Base-by-base conservation (phyloP, 1,284 basidiomycete genomes). In the Trichosporon sp. region DNA sequence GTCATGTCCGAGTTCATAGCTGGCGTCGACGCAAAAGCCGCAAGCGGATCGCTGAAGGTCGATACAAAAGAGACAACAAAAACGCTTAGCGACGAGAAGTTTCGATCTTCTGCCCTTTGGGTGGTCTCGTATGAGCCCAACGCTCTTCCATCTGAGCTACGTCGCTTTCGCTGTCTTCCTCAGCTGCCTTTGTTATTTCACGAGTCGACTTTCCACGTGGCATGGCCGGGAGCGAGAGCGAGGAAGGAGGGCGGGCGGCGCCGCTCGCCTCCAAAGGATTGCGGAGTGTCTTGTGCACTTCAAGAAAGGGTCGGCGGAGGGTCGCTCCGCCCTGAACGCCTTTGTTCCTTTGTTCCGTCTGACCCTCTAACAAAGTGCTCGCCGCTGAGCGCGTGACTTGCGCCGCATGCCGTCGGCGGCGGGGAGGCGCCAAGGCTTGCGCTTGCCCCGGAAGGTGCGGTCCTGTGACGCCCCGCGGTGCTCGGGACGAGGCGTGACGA, bases 71-170 rank as follows among this genome's bases (percentile, higher is more conserved):
- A 40, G 38, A 40, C 2, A n/a, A 32, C 59, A 63, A 63, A 63
- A 63, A 63, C 59, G 21, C 59, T 11, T 63, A 63, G 59, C 59
- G 59, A 63, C 59, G 59, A 63, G 59, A 63, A 63, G 59, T 63
- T 63, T 63, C 59, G 59, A 63, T 63, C 59, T 63, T 63, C 59
- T 63, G 59, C 59, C 59, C 59, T 63, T 63, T 63, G 59, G 59
- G 59, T 63, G 59, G 59, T n/a, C 59, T 63, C 59, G 16, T 63
- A 63, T 63, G 59, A 63, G 59, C 59, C 59, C 59, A 63, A 63
- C 59, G 59, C 59, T 63, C 59, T 63, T 63, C 59, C 59, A 63
- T 63, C 59, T 63, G 59, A 63, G 59, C 59, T 63, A 63, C 59
- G 59, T 63, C 59, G 59, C 32, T 63, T 61, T 16, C 35, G n/a